Base-by-base conservation (phyloP, 768 basidiomycete species). In the Pleurotus pulmonarius region DNA sequence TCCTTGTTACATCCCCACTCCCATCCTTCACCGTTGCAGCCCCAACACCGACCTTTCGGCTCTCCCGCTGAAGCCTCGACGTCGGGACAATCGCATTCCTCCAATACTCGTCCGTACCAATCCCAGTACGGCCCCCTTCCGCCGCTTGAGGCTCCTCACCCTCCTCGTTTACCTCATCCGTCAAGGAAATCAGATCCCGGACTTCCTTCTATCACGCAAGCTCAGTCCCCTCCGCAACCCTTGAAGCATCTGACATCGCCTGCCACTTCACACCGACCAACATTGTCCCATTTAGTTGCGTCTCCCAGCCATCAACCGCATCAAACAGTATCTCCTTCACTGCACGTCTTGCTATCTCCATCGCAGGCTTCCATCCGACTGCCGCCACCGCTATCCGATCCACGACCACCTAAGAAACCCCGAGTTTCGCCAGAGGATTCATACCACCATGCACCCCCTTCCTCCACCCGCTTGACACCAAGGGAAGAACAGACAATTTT, bases 261-360 rank as follows among this genome's bases (percentile, higher is more conserved):
- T 53, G 13, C 38, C 13, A 22, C 51, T 15, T 53, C 51, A 53
- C 51, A 16, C 20, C 51, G 37, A 40, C 37, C 51, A 15, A 53
- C 37, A 16, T 41, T 53, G 39, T 53, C 51, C 11, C 16, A 39
- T 40, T 25, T 53, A 11, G 51, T 53, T 20, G 41, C 51, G 15
- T 18, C 51, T 41, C 51, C 51, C 24, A 41, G 37, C 11, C 51
- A 53, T 15, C 34, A 53, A n/a, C n/a, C 51, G 12, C 51, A 53
- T 15, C 34, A 53, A 25, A 39, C 51, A 16, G 39, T 53, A 18
- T 53, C 51, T 5, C 51, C 51, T 8, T 53, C 51, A 5, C 34
- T 53, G 39, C 51, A 53, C n/a, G 51, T 39, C n/a, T 15, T 53
- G 22, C 51, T 53, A 20, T 53, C 51, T 15, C 51, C 51, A 43